Evolutionary conservation across 1,284 basidiomycete genomes (phyloP).

Genomic region (Thecaphora thlaspeos): DNA sequence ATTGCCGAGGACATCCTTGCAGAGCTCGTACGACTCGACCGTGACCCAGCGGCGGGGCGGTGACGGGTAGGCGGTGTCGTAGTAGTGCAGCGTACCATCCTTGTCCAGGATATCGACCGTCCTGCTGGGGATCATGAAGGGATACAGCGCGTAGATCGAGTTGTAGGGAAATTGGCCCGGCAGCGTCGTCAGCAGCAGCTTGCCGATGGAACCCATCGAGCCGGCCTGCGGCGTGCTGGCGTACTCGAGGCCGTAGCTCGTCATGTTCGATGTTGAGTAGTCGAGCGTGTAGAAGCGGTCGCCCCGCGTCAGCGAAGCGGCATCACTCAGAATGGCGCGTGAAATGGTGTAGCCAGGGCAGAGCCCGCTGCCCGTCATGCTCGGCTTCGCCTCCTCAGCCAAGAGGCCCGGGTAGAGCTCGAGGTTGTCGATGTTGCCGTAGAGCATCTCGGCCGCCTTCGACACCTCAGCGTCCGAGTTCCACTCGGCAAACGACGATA

Average conservation of each 20-base stretch:
- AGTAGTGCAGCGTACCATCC: constrained; percentile 62
- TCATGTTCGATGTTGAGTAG: constrained; percentile 75
- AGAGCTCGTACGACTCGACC: constrained; percentile 28
- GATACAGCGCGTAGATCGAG: constrained; percentile 55
- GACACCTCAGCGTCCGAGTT: constrained; percentile 73
- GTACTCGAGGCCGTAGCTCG: constrained; percentile 58
- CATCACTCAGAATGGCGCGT: constrained; percentile 81
- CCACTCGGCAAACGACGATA: constrained; percentile 69
- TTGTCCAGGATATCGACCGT: constrained; percentile 65
- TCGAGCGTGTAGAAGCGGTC: constrained; percentile 81
- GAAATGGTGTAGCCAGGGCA: constrained; percentile 81
- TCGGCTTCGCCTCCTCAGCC: constrained; percentile 73
- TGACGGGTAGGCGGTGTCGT: constrained; percentile 58
- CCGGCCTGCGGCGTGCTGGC: constrained; percentile 24
- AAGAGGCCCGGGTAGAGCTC: constrained; percentile 67
- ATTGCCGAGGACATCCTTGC: constrained; percentile 27
- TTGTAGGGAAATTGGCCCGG: constrained; percentile 35
- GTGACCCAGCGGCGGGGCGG: constrained; percentile 18
- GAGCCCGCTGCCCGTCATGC: constrained; percentile 71
- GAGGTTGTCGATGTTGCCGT: constrained; percentile 67
- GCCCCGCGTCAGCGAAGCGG: constrained; percentile 78
- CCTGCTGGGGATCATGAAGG: constrained; percentile 68
- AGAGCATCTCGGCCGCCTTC: constrained; percentile 68
- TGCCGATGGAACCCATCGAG: constrained; percentile 25
- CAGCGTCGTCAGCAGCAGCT: constrained; percentile 33